Evolutionary conservation across 163 green algal species (phyloP).

Genomic region (Scenedesmus sp.): DNA sequence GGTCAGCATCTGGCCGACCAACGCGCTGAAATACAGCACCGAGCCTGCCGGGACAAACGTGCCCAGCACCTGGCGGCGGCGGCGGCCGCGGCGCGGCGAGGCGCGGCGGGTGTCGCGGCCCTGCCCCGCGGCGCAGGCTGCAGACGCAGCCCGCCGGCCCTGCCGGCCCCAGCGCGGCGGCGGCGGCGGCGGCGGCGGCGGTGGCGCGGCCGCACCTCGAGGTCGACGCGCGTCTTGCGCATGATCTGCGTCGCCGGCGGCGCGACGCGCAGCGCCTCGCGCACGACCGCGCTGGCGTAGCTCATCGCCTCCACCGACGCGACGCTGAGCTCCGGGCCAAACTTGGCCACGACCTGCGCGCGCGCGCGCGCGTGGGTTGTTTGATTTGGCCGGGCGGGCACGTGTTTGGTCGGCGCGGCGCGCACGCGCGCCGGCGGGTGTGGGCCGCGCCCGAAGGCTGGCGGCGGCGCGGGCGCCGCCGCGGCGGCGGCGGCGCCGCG

Average conservation of each 20-base stretch:
- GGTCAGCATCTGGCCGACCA: slow-evolving; percentile 19
- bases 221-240: slow-evolving; percentile 50
- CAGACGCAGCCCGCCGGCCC: too few species aligned
- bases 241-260: slow-evolving; percentile 50
- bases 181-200: too few species aligned
- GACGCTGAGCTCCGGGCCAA: not conserved
- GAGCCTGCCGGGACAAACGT: slow-evolving; percentile 15
- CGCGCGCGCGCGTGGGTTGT: not conserved
- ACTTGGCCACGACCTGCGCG: slow-evolving; percentile 20
- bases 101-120: too few species aligned
- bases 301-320: not conserved
- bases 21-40: slow-evolving; percentile 1
- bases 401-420: too few species aligned
- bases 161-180: too few species aligned
- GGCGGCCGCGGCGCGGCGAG: too few species aligned
- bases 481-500: not conserved
- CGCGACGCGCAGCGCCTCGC: slow-evolving; percentile 14
- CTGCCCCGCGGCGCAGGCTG: too few species aligned
- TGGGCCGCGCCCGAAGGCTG: too few species aligned
- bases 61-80: slow-evolving; percentile 29
- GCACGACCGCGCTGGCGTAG: slow-evolving; percentile 23
- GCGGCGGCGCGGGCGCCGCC: not conserved
- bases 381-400: too few species aligned
- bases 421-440: too few species aligned
- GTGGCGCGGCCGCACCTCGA: slow-evolving; percentile 45